These are phyloP conservation scores for Cutaneotrichosporon sp. DNA, from an alignment of 1,284 basidiomycete genomes.

Conservation along the genomic window DNA sequence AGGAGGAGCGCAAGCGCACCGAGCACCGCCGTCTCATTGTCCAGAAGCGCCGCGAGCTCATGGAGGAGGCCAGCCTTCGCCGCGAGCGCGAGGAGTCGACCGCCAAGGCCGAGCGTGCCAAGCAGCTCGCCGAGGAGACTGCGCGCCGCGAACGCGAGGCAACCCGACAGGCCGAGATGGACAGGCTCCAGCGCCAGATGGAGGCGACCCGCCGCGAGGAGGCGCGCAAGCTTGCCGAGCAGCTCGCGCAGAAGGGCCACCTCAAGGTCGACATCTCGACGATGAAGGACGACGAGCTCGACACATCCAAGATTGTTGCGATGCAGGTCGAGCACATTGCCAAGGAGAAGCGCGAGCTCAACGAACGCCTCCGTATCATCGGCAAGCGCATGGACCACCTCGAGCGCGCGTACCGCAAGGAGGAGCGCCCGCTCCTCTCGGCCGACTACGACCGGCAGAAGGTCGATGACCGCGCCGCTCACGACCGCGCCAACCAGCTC, in stretches of 20 bases:
- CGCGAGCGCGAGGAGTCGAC: slow-evolving; percentile 90
- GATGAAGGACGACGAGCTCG: slow-evolving; percentile 73
- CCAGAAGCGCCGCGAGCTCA: slow-evolving; percentile 77
- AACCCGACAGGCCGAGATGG: slow-evolving; percentile 65
- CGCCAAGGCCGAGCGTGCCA: slow-evolving; percentile 65
- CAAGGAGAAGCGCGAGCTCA: slow-evolving; percentile 90
- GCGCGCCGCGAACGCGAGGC: slow-evolving; percentile 64
- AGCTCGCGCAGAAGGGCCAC: slow-evolving; percentile 74
- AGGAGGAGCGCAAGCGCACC: slow-evolving; percentile 68
- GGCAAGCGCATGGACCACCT: slow-evolving; percentile 90
- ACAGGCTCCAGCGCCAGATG: slow-evolving; percentile 74
- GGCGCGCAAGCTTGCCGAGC: slow-evolving; percentile 83
- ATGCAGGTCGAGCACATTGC: slow-evolving; percentile 92
- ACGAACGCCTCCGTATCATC: slow-evolving; percentile 75
- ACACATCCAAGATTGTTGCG: slow-evolving; percentile 81
- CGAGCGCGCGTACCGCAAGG: slow-evolving; percentile 93
- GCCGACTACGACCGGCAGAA: slow-evolving; percentile 88
- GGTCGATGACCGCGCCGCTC: slow-evolving; percentile 64
- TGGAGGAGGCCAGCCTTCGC: slow-evolving; percentile 76
- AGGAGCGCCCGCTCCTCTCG: slow-evolving; percentile 79
- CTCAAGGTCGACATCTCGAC: slow-evolving; percentile 80
- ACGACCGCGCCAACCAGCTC: slow-evolving; percentile 61
- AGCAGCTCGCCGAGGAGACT: slow-evolving; percentile 71
- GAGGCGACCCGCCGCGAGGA: slow-evolving; percentile 78
- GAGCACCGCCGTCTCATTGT: slow-evolving; percentile 74